Evolutionary conservation across 257 asterid species (phyloP).

Genomic region (Ligustrum vulgare): DNA sequence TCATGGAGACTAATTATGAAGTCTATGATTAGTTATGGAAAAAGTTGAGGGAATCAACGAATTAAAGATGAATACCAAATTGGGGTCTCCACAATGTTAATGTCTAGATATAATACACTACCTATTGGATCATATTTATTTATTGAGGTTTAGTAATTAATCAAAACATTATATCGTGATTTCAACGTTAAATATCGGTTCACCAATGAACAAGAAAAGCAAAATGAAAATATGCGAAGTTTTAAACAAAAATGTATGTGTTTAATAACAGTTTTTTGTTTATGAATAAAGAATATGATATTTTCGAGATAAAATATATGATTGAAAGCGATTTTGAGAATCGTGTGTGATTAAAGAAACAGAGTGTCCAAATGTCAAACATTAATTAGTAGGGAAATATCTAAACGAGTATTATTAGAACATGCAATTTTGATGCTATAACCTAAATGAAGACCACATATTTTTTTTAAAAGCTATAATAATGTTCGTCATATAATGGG

Average conservation of each 20-base stretch:
- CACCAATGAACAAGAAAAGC: background rate
- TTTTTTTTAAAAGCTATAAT: background rate
- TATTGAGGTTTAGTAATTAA: background rate
- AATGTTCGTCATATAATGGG: background rate
- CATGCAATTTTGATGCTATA: too few relatives aligned
- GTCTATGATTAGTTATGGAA: constrained; percentile 29
- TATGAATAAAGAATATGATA: too few relatives aligned
- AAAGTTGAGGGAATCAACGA: constrained; percentile 30
- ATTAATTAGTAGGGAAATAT: too few relatives aligned
- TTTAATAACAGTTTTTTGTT: too few relatives aligned
- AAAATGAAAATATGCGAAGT: background rate
- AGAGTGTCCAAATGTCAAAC: background rate
- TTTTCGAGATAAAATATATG: too few relatives aligned
- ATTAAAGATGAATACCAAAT: constrained; percentile 15
- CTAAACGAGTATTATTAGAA: background rate
- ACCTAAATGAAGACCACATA: background rate
- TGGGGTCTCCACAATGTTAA: constrained; percentile 29
- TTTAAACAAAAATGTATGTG: background rate
- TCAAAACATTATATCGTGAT: background rate
- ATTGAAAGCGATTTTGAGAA: too few relatives aligned
- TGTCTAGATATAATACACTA: constrained; percentile 11
- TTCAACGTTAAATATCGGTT: background rate
- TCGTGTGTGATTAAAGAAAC: too few relatives aligned
- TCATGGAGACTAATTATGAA: constrained; percentile 22
- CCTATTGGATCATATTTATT: background rate